phyloP scores from a whole-genome alignment of 768 basidiomycete species.

The Pholiota molesta region DNA sequence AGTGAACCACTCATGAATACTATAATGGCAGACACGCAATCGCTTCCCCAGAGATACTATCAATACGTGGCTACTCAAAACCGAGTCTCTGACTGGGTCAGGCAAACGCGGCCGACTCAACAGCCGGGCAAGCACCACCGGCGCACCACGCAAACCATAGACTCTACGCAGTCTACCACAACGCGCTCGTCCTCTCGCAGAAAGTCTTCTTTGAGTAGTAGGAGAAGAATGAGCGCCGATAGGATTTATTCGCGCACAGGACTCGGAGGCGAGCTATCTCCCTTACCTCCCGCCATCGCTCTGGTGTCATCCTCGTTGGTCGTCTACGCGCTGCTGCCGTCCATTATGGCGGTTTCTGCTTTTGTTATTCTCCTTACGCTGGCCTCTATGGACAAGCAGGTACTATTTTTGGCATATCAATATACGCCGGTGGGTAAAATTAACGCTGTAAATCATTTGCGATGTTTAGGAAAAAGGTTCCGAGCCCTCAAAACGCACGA shows the following conservation, averaged over 20 bases:
- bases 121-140: background rate
- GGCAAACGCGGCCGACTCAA: background rate
- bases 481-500: background rate
- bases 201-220: background rate
- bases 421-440: background rate
- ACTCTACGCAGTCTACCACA: background rate
- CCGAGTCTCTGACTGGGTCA: conserved; percentile 11
- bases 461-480: background rate
- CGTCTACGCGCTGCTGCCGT: conserved; percentile 11
- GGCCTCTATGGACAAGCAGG: conserved; percentile 5
- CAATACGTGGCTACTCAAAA: conserved; percentile 9
- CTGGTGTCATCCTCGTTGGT: conserved; percentile 11
- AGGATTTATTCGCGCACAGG: background rate
- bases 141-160: background rate
- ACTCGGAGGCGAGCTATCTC: background rate
- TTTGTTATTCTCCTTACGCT: conserved; percentile 10
- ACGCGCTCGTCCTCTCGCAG: background rate
- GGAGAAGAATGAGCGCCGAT: background rate
- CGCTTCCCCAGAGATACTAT: conserved; percentile 8
- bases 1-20: background rate
- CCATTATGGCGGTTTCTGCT: conserved; percentile 7
- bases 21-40: background rate
- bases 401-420: background rate
- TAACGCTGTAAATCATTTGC: background rate
- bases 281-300: conserved; percentile 7